Base-by-base conservation (phyloP, 768 basidiomycete genomes). In the Neoboletus brunneissimus region DNA sequence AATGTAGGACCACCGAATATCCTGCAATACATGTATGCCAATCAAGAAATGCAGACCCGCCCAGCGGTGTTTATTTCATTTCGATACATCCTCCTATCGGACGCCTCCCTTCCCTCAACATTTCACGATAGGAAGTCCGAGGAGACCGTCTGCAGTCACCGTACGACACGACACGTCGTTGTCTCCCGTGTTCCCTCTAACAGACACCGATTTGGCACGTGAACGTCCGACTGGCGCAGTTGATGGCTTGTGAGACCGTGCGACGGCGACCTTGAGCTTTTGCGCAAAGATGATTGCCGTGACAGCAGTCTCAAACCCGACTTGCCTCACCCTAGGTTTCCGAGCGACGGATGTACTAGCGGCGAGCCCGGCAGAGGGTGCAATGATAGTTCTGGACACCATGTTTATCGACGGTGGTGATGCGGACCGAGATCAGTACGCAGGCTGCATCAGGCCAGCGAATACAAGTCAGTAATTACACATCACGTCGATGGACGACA, bases 221-320 rank as follows among this genome's bases (percentile, higher is more conserved):
- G 51, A 34, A 31, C 51, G 62, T 6, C 55, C 49, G 20, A 48
- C 15, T 5, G 53, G 41, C 11, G 20, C 18, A 15, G 27, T 27
- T 20, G 34, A 42, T 25, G 38, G 41, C 29, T 5, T 20, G 22
- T 38, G 61, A 15, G 64, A 46, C 9, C 54, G 58, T 25, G 59
- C 59, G 22, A 48, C 62, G 22, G 63, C 56, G 23, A 50, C 44
- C 57, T 67, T 64, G 43, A 66, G 65, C 45, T 58, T 66, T 20
- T 62, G 59, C 5, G 62, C 50, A 52, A 66, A 67, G 52, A 66
- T 44, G 49, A 64, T 48, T 0, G 63, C 65, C 18, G 54, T 62
- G 37, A 66, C 65, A 7, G 56, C 65, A 16, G 63, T 66, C 56
- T 64, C 60, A 20, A 66, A 66, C 44, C 65, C 55, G 35, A 64